Conservation (phyloP, 345 rosid genomes). For the Aurinia saxatilis region DNA sequence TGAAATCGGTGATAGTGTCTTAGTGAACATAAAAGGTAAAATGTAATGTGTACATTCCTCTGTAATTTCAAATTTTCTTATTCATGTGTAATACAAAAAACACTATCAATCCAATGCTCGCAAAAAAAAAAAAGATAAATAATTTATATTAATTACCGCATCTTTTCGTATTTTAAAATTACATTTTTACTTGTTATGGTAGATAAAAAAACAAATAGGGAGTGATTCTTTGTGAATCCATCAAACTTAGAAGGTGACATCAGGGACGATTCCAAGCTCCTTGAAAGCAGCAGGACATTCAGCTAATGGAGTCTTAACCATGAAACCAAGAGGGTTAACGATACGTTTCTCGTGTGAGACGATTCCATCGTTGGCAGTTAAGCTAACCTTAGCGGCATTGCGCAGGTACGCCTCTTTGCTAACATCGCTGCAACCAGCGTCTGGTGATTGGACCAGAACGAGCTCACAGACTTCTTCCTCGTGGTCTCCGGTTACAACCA, state of each 20-base stretch:
- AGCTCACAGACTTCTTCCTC: conserved; percentile 61
- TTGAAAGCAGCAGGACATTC: conserved; percentile 41
- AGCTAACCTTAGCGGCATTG: conserved; percentile 39
- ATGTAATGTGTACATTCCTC: conserved; percentile 14
- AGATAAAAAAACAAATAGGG: neutral
- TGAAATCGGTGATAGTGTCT: neutral
- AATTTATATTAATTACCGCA: neutral
- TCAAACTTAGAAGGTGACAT: conserved; percentile 13
- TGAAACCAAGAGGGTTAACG: conserved; percentile 59
- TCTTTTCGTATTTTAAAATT: neutral
- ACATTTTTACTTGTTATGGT: neutral
- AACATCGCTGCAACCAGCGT: conserved; percentile 37
- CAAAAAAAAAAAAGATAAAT: neutral
- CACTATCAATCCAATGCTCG: neutral
- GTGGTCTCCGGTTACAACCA: conserved; percentile 47
- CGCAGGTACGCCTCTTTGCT: conserved; percentile 23
- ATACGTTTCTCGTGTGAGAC: conserved; percentile 29
- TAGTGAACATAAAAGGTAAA: conserved; percentile 1
- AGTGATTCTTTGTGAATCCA: neutral
- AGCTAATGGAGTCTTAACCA: conserved; percentile 35
- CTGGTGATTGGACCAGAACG: conserved; percentile 31
- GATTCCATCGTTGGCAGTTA: conserved; percentile 44
- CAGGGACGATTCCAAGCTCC: conserved; percentile 45
- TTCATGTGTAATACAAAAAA: conserved; percentile 3
- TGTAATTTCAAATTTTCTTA: neutral